Evolutionary conservation across 306 rosid genomes (phyloP), one percentile per base, ranked within the genome.

Genomic region (Acacia acuminata): DNA sequence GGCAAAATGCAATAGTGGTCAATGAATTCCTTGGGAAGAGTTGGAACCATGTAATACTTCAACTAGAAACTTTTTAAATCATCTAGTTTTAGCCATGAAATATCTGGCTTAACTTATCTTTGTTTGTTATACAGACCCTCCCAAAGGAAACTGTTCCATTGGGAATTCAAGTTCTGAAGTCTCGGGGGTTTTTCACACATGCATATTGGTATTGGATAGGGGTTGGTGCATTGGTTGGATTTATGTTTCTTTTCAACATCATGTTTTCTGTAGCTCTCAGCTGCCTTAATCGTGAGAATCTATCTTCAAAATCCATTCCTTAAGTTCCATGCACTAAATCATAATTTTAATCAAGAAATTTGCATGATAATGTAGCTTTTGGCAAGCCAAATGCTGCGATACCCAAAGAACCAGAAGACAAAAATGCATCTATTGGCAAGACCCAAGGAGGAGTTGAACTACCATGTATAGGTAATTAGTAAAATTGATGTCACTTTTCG

Each of bases 201-300:
- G 84, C 88, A 72, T 81, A 79, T 77, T 90, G 94, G 94, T 89
- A 87, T 76, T 90, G 94, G 94, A 85, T 90, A 75, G 89, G 94
- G 22, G 22, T 84, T 36, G 88, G 83, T 8, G 91, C 87, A 80
- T 53, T 87, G 83, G 15, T 82, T 47, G 90, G 90, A 40, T 90
- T 80, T 73, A 47, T 79, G 44, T 4, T 89, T 8, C 73, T 87
- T 34, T 84, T 81, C 74, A 87, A 87, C 81, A 51, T 81, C 56
- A 5, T 82, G 48, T 87, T 48, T 73, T 27, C 70, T 65, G 10
- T 88, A 71, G 88, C 88, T 70, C 94, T 85, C 45, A 27, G 82
- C 38, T 89, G 45, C 79, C 90, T 90, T 36, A 65, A 73, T 64
- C 82, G 94, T 90, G 83, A 80, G 94, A 71, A 67, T 58, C 76